A percentile compares a stretch with the other conserved stretches of the same genome.
phyloP scores from a whole-genome alignment of 2,329 filamentous ascomycete genomes.

The Gaeumannomyces sp. region DNA sequence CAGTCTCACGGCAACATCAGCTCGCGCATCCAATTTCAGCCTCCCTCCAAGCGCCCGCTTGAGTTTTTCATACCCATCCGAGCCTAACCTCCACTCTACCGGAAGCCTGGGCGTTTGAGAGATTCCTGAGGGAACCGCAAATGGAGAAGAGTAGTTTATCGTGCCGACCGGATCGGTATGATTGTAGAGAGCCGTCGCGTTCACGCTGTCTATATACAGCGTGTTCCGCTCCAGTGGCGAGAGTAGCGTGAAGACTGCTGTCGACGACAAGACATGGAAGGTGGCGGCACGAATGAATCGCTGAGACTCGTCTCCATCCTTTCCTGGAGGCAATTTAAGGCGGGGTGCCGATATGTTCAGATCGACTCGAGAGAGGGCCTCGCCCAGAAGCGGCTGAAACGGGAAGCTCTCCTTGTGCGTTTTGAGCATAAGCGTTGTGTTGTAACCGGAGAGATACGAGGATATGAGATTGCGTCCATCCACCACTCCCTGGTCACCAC shows the following conservation, averaged over 20 bases:
- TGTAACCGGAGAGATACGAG: conserved; percentile 80
- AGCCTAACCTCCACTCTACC: conserved; percentile 70
- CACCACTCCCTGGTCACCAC: conserved; percentile 53
- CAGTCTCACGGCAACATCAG: conserved; percentile 67
- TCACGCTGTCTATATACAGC: conserved; percentile 70
- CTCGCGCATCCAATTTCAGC: conserved; percentile 71
- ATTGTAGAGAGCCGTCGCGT: conserved; percentile 83
- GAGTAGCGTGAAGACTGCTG: conserved; percentile 74
- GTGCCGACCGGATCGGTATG: conserved; percentile 69
- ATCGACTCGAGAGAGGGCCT: conserved; percentile 64
- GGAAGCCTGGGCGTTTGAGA: conserved; percentile 71
- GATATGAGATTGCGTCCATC: conserved; percentile 71
- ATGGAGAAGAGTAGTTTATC: conserved; percentile 68
- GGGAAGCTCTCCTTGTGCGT: conserved; percentile 70
- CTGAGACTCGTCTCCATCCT: conserved; percentile 16
- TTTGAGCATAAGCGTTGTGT: conserved; percentile 71
- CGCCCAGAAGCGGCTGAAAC: conserved; percentile 61
- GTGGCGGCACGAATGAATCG: conserved; percentile 78
- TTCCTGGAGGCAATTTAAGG: conserved; percentile 49
- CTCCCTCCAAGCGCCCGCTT: conserved; percentile 72
- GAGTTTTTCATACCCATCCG: conserved; percentile 78
- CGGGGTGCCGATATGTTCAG: conserved; percentile 67
- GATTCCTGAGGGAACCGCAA: conserved; percentile 69
- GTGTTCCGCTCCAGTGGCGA: conserved; percentile 72
- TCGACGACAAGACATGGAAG: conserved; percentile 80